Percentiles rank a stretch among this genome's conserved stretches.
Evolutionary conservation across 805 yeast species (phyloP).

Genomic region (Tetrapisispora pingtungensis): DNA sequence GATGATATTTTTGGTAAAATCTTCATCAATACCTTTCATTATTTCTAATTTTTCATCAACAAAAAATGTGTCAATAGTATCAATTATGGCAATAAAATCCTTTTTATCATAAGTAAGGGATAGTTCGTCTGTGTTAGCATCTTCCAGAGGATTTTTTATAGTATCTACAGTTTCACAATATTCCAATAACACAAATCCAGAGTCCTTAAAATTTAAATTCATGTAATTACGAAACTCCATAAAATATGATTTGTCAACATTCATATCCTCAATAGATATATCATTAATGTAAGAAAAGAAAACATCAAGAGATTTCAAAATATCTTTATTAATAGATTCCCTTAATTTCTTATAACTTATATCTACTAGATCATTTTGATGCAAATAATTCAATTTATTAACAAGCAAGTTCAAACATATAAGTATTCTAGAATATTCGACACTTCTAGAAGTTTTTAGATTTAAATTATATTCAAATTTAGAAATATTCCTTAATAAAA

Average conservation of each 20-base stretch:
- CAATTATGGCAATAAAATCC: constrained; percentile 23
- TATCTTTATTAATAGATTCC: constrained; percentile 2
- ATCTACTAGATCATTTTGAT: not conserved
- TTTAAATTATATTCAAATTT: constrained; percentile 4
- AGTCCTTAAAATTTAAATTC: not conserved
- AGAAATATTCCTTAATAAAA: constrained; percentile 13
- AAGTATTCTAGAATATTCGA: constrained; percentile 12
- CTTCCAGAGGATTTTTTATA: constrained; percentile 61
- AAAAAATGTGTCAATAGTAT: constrained; percentile 11
- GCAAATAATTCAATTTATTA: constrained; percentile 12
- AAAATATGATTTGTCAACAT: constrained; percentile 11
- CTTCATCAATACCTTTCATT: constrained; percentile 15
- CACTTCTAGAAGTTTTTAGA: constrained; percentile 3
- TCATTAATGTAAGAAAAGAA: constrained; percentile 11
- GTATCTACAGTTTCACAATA: constrained; percentile 61
- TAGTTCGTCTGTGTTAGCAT: constrained; percentile 26
- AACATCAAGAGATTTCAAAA: constrained; percentile 7
- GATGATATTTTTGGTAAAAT: constrained; percentile 11
- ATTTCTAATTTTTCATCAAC: constrained; percentile 11
- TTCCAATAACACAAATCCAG: constrained; percentile 34
- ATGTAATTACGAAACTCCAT: constrained; percentile 13
- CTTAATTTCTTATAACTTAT: not conserved
- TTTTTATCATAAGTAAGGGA: constrained; percentile 14
- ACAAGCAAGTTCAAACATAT: constrained; percentile 21
- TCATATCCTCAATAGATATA: constrained; percentile 13